Evolutionary conservation across 257 asterid genomes (phyloP), one percentile per base, ranked within the genome.

Genomic region (Ocimum tenuiflorum): DNA sequence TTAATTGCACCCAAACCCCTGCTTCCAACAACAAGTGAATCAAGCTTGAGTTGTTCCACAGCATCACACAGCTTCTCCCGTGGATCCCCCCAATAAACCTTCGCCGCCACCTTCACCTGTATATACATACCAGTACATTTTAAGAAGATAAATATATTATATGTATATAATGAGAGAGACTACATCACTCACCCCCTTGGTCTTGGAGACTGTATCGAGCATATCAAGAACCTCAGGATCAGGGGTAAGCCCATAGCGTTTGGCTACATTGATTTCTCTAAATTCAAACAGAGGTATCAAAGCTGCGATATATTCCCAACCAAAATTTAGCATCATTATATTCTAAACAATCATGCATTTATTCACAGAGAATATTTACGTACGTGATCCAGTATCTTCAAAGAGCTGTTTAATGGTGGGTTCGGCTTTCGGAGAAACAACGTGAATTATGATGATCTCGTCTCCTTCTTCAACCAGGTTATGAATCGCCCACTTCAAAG

Each of bases 41-140:
- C 75, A 53, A 87, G 94, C 67, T 76, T 80, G 36, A 83, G 95
- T 20, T 82, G 84, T 20, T 85, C 87, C 57, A 75, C 95, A 50
- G 88, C 91, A 71, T 80, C 80, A 3, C 88, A 83, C 56, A 89
- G 72, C 81, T 87, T 89, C 56, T 87, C 94, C 62, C 89, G 78
- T 27, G 96, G 84, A 73, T 89, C 95, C 17, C 96, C 96, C 95
- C 96, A 89, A 23, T 80, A 87, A 11, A 89, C 94, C 79, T 89
- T 89, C 6, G 96, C 89, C 76, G 76, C 77, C 68, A 85, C 89
- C 57, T 69, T 82, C 60, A 82, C 88, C 94, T 85, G 57, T 0
- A 38, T 27, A 27, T 27, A 27, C 4, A 27, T 27, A 52, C 33
- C n/a, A n/a, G n/a, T n/a, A n/a, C n/a, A n/a, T n/a, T n/a, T n/a